Percentiles rank a stretch among this genome's conserved stretches.
phyloP scores from a whole-genome alignment of 2,329 filamentous ascomycete species.

The Hymenoscyphus fructigenus region DNA sequence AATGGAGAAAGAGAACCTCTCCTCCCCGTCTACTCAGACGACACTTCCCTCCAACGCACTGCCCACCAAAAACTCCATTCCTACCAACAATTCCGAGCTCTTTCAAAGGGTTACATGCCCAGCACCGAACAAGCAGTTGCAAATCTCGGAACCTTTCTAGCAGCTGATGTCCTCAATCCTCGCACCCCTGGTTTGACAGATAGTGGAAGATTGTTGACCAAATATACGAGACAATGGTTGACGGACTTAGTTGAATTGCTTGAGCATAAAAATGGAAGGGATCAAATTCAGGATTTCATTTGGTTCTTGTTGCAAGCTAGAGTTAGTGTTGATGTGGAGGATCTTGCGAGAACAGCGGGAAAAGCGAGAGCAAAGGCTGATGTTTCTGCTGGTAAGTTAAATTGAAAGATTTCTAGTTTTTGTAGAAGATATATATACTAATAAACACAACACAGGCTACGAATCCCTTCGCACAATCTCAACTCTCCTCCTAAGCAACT shows the following conservation, averaged over 20 bases:
- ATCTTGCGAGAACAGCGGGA: constrained; percentile 60
- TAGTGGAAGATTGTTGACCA: constrained; percentile 71
- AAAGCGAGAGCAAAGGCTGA: constrained; percentile 68
- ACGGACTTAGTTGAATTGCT: constrained; percentile 79
- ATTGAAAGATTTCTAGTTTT: too few species aligned
- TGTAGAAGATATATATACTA: not conserved
- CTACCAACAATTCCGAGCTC: constrained; percentile 85
- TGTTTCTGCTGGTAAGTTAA: constrained; percentile 61
- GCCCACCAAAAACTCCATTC: constrained; percentile 88
- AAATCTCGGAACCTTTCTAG: constrained; percentile 76
- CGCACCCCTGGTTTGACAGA: constrained; percentile 73
- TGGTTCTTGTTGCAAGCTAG: constrained; percentile 80
- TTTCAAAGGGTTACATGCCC: constrained; percentile 85
- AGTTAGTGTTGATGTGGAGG: constrained; percentile 64
- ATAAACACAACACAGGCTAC: constrained; percentile 55
- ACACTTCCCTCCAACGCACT: constrained; percentile 73
- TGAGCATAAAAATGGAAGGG: constrained; percentile 75
- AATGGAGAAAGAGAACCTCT: constrained; percentile 57
- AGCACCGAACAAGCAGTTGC: constrained; percentile 81
- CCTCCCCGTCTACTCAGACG: constrained; percentile 78
- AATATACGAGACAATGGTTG: constrained; percentile 71
- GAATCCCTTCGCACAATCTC: constrained; percentile 80
- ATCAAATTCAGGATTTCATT: constrained; percentile 89
- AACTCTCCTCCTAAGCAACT: constrained; percentile 82
- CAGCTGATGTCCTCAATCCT: constrained; percentile 75